Conservation (phyloP, 805 yeast genomes). For the Barnettozyma populi region DNA sequence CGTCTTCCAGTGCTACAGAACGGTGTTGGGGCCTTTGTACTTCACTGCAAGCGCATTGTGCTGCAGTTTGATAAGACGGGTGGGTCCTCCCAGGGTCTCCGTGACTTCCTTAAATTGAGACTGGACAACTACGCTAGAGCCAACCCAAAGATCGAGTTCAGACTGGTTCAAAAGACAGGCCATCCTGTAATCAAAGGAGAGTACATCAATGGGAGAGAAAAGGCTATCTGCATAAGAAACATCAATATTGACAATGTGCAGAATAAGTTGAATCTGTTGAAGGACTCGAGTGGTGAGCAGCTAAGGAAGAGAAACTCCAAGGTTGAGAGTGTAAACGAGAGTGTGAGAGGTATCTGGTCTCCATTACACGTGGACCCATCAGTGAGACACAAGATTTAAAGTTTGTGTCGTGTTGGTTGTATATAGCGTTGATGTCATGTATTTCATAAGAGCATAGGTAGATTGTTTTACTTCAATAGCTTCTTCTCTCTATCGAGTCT, state of each 20-base stretch:
- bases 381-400: constrained; percentile 35
- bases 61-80: constrained; percentile 93
- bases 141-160: constrained; percentile 67
- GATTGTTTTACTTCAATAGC: constrained; percentile 7
- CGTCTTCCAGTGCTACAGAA: constrained; percentile 61
- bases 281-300: constrained; percentile 63
- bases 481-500: constrained; percentile 25
- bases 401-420: not conserved
- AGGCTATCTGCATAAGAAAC: constrained; percentile 74
- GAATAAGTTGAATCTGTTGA: constrained; percentile 56
- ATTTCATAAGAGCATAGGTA: not conserved
- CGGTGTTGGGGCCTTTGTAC: constrained; percentile 69
- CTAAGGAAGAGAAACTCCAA: constrained; percentile 62
- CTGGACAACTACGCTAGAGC: constrained; percentile 49
- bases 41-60: constrained; percentile 70
- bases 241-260: constrained; percentile 55
- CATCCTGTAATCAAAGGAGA: constrained; percentile 72
- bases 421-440: not conserved
- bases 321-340: constrained; percentile 72
- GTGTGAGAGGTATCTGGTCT: constrained; percentile 97
- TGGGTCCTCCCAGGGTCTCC: constrained; percentile 83
- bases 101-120: constrained; percentile 56
- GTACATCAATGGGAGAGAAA: constrained; percentile 42
- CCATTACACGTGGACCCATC: constrained; percentile 73
- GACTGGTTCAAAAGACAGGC: constrained; percentile 64